Conservation (phyloP, 2,329 filamentous ascomycete genomes). For the Tolypocladium inflatum region DNA sequence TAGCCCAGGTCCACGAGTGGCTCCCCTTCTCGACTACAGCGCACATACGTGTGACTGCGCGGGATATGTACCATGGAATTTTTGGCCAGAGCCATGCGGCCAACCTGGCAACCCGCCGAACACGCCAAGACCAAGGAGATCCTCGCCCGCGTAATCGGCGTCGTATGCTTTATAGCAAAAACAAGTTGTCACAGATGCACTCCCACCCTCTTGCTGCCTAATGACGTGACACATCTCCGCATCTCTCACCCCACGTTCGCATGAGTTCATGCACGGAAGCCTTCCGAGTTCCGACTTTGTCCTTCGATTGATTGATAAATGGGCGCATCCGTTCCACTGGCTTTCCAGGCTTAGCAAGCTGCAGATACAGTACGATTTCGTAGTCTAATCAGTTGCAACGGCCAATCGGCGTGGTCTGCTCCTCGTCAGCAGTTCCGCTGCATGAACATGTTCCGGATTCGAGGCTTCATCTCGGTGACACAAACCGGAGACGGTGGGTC, state of each 20-base stretch:
- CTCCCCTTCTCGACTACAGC: too few relatives aligned
- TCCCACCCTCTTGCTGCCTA: not conserved
- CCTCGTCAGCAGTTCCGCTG: not conserved
- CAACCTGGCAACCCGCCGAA: constrained; percentile 7
- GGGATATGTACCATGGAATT: too few relatives aligned
- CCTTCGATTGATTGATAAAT: not conserved
- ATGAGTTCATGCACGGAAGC: not conserved
- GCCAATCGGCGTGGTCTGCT: not conserved
- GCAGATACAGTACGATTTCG: not conserved
- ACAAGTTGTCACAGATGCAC: not conserved
- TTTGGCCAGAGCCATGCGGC: too few relatives aligned
- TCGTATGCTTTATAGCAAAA: too few relatives aligned
- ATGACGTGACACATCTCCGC: not conserved
- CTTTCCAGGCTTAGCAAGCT: not conserved
- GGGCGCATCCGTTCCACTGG: not conserved
- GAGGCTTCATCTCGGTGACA: not conserved
- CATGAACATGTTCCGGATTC: not conserved
- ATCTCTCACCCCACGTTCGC: not conserved
- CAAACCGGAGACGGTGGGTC: not conserved
- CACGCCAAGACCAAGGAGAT: constrained; percentile 21
- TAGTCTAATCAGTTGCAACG: not conserved
- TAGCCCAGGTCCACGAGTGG: too few relatives aligned
- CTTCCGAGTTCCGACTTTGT: not conserved
- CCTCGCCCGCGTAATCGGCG: constrained; percentile 15
- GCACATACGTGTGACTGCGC: too few relatives aligned